phyloP scores from a whole-genome alignment of 2,329 filamentous ascomycete species.

The Dactylellina haptotyla region DNA sequence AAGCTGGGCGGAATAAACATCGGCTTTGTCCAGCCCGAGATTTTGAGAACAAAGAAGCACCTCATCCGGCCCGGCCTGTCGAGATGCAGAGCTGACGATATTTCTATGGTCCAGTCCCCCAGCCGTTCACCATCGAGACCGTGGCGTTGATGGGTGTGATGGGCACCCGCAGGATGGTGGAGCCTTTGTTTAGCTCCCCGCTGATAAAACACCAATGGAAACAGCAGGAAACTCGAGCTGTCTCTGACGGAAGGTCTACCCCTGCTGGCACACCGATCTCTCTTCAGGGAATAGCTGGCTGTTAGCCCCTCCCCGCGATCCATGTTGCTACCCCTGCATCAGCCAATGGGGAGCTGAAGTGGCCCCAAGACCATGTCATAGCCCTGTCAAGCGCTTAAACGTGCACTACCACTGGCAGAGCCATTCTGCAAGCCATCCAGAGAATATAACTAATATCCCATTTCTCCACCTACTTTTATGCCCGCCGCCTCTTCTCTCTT shows the following conservation, averaged over 20 bases:
- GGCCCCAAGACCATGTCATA: conserved; percentile 43
- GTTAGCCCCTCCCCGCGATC: conserved; percentile 32
- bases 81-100: background rate
- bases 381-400: conserved; percentile 53
- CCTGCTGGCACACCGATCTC: conserved; percentile 42
- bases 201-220: conserved; percentile 55
- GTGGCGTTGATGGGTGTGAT: conserved; percentile 13
- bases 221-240: conserved; percentile 49
- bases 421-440: conserved; percentile 49
- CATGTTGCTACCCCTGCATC: conserved; percentile 33
- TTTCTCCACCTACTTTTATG: conserved; percentile 42
- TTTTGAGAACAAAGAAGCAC: background rate
- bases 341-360: conserved; percentile 30
- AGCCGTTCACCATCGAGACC: too few species aligned
- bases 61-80: conserved; percentile 8
- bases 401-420: conserved; percentile 47
- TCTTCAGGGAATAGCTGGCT: conserved; percentile 48
- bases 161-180: conserved; percentile 3
- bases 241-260: conserved; percentile 31
- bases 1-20: background rate
- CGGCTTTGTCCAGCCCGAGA: conserved; percentile 23
- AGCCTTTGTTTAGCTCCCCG: background rate
- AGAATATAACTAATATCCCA: conserved; percentile 54
- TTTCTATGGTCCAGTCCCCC: too few species aligned
- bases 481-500: conserved; percentile 18